phyloP scores from a whole-genome alignment of 768 basidiomycete genomes.

The Serendipita sp. region DNA sequence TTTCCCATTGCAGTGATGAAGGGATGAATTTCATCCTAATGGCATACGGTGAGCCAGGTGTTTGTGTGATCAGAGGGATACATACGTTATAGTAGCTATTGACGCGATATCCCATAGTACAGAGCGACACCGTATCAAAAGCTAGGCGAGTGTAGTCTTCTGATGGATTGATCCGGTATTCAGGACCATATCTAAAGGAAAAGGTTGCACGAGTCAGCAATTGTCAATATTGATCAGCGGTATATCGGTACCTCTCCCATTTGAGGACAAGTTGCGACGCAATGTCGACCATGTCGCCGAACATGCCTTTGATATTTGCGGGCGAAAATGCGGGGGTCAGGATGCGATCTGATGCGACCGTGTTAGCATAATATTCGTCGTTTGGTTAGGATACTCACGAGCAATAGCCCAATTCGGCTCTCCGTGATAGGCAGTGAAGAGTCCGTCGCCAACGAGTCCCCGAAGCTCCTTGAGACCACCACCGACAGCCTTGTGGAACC shows the following conservation, averaged over 20 bases:
- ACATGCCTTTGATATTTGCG: conserved; percentile 29
- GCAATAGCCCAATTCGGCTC: conserved; percentile 36
- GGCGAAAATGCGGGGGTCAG: conserved; percentile 30
- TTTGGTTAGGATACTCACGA: conserved; percentile 19
- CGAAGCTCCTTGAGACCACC: conserved; percentile 24
- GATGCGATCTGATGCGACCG: conserved; percentile 18
- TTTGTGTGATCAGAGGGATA: not conserved
- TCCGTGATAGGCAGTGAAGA: conserved; percentile 27
- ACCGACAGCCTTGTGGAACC: conserved; percentile 26
- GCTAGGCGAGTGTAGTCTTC: conserved; percentile 35
- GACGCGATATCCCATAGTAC: conserved; percentile 29
- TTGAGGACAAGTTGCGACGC: conserved; percentile 28
- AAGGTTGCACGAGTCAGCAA: not conserved
- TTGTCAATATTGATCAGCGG: not conserved
- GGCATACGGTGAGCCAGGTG: not conserved
- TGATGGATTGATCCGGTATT: conserved; percentile 25
- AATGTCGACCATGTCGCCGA: conserved; percentile 33
- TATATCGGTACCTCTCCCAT: conserved; percentile 24
- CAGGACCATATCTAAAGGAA: conserved; percentile 27
- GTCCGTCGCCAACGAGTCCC: conserved; percentile 26
- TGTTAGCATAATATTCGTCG: conserved; percentile 14
- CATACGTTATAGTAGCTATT: conserved; percentile 32
- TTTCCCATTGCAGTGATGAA: conserved; percentile 17
- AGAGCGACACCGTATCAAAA: conserved; percentile 31
- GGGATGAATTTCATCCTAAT: conserved; percentile 9